A percentile compares a stretch with the other conserved stretches of the same genome.
Conservation (phyloP, 441 rosid genomes). For the Adansonia gregorii region DNA sequence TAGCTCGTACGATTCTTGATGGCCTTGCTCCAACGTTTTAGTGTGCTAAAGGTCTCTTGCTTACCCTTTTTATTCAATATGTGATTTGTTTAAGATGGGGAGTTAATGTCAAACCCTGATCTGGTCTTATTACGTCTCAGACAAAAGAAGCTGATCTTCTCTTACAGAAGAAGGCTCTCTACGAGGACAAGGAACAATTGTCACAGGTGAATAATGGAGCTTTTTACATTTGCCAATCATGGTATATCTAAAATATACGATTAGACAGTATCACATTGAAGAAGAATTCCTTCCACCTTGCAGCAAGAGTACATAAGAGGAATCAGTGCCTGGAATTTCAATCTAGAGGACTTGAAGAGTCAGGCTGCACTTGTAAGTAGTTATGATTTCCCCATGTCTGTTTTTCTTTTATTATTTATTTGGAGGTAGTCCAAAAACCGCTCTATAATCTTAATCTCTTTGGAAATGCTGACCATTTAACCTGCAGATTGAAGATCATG, state of each 20-base stretch:
- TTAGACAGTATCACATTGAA: background rate
- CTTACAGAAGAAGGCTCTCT: slow-evolving; percentile 75
- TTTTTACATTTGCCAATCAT: slow-evolving; percentile 4
- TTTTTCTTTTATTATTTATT: background rate
- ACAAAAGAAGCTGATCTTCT: slow-evolving; percentile 90
- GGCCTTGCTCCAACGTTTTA: slow-evolving; percentile 90
- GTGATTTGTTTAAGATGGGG: slow-evolving; percentile 18
- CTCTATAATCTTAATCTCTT: slow-evolving; percentile 19
- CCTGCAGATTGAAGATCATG: slow-evolving; percentile 77
- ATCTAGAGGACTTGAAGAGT: slow-evolving; percentile 86
- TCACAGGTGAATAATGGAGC: slow-evolving; percentile 63
- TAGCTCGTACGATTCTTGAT: slow-evolving; percentile 64
- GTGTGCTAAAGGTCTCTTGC: slow-evolving; percentile 75
- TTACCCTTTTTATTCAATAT: slow-evolving; percentile 33
- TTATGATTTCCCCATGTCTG: background rate
- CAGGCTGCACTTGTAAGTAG: slow-evolving; percentile 90
- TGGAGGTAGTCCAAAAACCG: background rate
- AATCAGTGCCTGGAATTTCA: slow-evolving; percentile 98
- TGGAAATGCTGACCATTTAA: slow-evolving; percentile 25
- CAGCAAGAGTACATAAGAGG: slow-evolving; percentile 97
- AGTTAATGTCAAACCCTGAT: slow-evolving; percentile 33
- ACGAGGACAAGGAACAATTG: slow-evolving; percentile 77
- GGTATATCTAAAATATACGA: background rate
- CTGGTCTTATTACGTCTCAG: slow-evolving; percentile 46
- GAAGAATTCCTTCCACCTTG: slow-evolving; percentile 29